These are phyloP conservation scores for Pythium grandisporangium DNA, from an alignment of 352 stramenopile species.

Conservation along the genomic window DNA sequence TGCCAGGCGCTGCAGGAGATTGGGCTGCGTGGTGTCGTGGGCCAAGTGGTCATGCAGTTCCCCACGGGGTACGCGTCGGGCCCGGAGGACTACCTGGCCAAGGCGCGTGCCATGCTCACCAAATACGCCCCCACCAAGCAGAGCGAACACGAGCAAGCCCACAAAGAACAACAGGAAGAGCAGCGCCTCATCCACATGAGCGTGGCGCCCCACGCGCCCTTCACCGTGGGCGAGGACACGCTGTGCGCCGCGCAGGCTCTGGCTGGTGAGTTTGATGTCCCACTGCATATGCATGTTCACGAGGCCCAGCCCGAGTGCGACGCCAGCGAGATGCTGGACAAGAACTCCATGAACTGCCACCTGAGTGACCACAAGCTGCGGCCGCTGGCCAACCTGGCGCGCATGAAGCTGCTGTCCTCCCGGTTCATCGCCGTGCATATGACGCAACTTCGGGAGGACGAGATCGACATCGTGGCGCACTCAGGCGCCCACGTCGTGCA, in stretches of 20 bases:
- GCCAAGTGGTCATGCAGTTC: constrained; percentile 71
- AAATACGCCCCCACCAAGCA: constrained; percentile 69
- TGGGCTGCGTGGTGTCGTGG: constrained; percentile 63
- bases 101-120: constrained; percentile 46
- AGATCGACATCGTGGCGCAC: constrained; percentile 60
- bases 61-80: constrained; percentile 45
- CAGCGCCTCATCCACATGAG: constrained; percentile 49
- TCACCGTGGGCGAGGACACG: constrained; percentile 72
- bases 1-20: constrained; percentile 45
- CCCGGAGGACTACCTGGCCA: constrained; percentile 68
- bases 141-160: constrained; percentile 44
- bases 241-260: constrained; percentile 51
- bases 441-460: constrained; percentile 74
- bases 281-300: constrained; percentile 82
- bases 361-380: constrained; percentile 63
- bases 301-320: constrained; percentile 75
- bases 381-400: constrained; percentile 74
- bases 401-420: constrained; percentile 62
- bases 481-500: constrained; percentile 67
- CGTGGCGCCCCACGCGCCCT: constrained; percentile 80
- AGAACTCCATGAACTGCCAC: constrained; percentile 72
- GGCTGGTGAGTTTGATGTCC: constrained; percentile 46
- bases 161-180: too few species aligned
- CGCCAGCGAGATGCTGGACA: constrained; percentile 61
- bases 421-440: constrained; percentile 75